A percentile compares a stretch with the other conserved stretches of the same genome.
phyloP scores from a whole-genome alignment of 352 stramenopile genomes.

The Pythium scleroteichum region DNA sequence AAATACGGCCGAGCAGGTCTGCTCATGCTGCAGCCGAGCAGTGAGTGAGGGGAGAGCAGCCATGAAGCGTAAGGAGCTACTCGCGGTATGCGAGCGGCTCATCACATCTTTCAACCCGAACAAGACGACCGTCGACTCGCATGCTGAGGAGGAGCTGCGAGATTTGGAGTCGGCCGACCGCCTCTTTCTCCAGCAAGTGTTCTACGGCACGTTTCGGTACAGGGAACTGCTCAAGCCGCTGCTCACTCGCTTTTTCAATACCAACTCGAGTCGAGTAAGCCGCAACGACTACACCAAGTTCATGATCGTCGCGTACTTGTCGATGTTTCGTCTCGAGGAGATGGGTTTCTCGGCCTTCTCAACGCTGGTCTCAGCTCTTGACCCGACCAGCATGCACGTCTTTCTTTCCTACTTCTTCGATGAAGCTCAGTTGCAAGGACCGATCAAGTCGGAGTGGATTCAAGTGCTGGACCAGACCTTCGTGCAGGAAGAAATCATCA shows the following conservation, averaged over 20 bases:
- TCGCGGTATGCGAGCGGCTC: conserved; percentile 63
- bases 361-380: conserved; percentile 54
- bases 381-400: conserved; percentile 86
- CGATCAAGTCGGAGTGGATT: conserved; percentile 79
- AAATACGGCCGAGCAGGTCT: conserved; percentile 9
- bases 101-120: conserved; percentile 80
- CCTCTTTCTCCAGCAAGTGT: conserved; percentile 84
- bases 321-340: conserved; percentile 89
- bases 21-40: no score
- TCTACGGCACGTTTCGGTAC: conserved; percentile 91
- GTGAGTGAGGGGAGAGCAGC: no score
- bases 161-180: conserved; percentile 43
- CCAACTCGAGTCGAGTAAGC: conserved; percentile 72
- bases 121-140: conserved; percentile 72
- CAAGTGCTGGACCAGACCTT: conserved; percentile 84
- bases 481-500: conserved; percentile 73
- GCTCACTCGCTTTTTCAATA: conserved; percentile 82
- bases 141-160: conserved; percentile 65
- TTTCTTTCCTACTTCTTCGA: conserved; percentile 90
- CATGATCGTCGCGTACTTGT: conserved; percentile 88
- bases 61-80: conserved; percentile 83
- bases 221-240: conserved; percentile 79
- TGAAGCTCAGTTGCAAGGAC: conserved; percentile 52
- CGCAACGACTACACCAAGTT: conserved; percentile 91
- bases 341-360: conserved; percentile 71